Evolutionary conservation across 2,329 filamentous ascomycete genomes (phyloP).

Genomic region (Apiospora saccharicola): DNA sequence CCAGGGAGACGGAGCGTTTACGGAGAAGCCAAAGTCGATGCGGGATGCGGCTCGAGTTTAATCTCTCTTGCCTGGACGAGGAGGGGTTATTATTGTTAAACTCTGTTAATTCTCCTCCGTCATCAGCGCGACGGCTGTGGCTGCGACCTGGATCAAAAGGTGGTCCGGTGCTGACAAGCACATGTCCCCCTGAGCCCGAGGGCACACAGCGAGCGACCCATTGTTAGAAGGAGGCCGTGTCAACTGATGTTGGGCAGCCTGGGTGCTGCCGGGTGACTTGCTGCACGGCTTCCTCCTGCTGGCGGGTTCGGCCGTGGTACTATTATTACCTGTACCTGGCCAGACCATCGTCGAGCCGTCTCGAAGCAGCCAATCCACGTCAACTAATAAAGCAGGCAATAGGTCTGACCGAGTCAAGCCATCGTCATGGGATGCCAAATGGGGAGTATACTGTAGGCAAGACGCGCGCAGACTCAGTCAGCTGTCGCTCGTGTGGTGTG

Average conservation of each 20-base stretch:
- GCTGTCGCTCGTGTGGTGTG: constrained; percentile 12
- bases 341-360: not conserved
- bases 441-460: not conserved
- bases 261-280: not conserved
- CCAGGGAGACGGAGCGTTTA: constrained; percentile 2
- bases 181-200: not conserved
- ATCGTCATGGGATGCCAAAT: not conserved
- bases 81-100: not conserved
- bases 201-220: constrained; percentile 1
- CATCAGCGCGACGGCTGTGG: not conserved
- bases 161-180: constrained; percentile 1
- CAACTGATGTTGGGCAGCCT: not conserved
- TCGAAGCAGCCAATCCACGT: not conserved
- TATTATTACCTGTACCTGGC: not conserved
- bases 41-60: constrained; percentile 13
- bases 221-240: constrained; percentile 3
- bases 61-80: not conserved
- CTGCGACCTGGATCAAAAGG: not conserved
- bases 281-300: not conserved
- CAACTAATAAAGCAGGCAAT: not conserved
- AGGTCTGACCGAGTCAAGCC: constrained; percentile 17
- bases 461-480: not conserved
- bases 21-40: not conserved
- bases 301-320: not conserved
- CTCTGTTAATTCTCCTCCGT: not conserved